phyloP scores from a whole-genome alignment of 306 rosid species.

The Cucurbita argyrosperma region DNA sequence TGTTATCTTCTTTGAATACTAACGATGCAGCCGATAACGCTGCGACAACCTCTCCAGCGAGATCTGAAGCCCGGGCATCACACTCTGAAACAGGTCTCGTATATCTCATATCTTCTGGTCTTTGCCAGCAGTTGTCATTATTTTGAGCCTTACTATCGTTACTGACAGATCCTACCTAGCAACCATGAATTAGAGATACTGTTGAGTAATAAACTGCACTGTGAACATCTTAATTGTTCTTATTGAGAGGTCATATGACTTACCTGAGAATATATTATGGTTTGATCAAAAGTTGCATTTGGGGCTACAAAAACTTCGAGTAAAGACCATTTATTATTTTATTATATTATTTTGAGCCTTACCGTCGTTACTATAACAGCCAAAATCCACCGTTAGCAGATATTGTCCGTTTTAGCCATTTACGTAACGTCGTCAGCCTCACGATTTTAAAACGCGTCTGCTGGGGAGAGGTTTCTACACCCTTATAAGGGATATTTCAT shows the following conservation, averaged over 20 bases:
- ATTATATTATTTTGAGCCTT: too few species aligned
- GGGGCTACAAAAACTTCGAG: conserved; percentile 40
- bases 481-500: too few species aligned
- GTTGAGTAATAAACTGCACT: not conserved
- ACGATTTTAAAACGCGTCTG: too few species aligned
- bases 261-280: conserved; percentile 58
- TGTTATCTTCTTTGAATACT: conserved; percentile 38
- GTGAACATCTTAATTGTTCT: not conserved
- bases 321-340: conserved; percentile 5
- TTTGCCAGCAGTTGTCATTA: conserved; percentile 62
- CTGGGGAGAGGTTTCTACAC: too few species aligned
- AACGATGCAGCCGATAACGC: conserved; percentile 71
- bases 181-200: not conserved
- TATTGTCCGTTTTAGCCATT: too few species aligned
- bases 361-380: too few species aligned
- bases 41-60: conserved; percentile 65
- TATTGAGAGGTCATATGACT: conserved; percentile 1
- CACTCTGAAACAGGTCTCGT: conserved; percentile 48
- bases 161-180: conserved; percentile 57
- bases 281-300: conserved; percentile 21
- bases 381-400: too few species aligned
- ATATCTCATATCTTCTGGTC: conserved; percentile 66
- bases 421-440: too few species aligned
- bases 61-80: conserved; percentile 48
- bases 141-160: conserved; percentile 12